These are phyloP conservation scores for Zygotorulaspora florentina DNA, from an alignment of 805 yeast species.

Conservation along the genomic window DNA sequence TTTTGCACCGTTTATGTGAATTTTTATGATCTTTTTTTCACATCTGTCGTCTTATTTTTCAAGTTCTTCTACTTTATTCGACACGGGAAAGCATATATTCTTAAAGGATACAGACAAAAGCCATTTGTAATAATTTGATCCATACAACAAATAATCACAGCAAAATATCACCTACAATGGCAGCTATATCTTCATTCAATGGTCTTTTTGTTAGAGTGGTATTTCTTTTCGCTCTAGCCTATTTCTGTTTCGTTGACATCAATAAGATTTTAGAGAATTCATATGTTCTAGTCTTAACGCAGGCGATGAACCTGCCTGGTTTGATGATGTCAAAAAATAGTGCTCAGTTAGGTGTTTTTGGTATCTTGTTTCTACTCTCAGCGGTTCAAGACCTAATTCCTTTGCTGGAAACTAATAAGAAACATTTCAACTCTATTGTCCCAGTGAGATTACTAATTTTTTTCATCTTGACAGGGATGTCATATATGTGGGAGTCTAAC, in stretches of 20 bases:
- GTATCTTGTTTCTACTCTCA: conserved; percentile 42
- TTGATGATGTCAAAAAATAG: conserved; percentile 32
- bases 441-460: conserved; percentile 52
- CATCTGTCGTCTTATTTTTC: too few relatives aligned
- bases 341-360: conserved; percentile 48
- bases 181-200: conserved; percentile 47
- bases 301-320: conserved; percentile 52
- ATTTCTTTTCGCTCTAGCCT: conserved; percentile 43
- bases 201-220: conserved; percentile 46
- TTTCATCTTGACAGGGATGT: conserved; percentile 47
- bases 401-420: conserved; percentile 40
- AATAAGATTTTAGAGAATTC: conserved; percentile 42
- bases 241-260: conserved; percentile 47
- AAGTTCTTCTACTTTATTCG: too few relatives aligned
- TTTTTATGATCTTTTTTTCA: too few relatives aligned
- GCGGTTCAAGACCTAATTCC: conserved; percentile 58
- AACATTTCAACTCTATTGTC: conserved; percentile 55
- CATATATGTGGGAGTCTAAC: conserved; percentile 45
- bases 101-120: too few relatives aligned
- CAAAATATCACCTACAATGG: conserved; percentile 36
- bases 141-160: too few relatives aligned
- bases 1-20: too few relatives aligned
- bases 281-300: conserved; percentile 49
- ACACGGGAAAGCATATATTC: too few relatives aligned
- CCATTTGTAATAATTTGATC: too few relatives aligned